Evolutionary conservation across 768 basidiomycete genomes (phyloP).

Genomic region (Pleurotus pulmonarius): DNA sequence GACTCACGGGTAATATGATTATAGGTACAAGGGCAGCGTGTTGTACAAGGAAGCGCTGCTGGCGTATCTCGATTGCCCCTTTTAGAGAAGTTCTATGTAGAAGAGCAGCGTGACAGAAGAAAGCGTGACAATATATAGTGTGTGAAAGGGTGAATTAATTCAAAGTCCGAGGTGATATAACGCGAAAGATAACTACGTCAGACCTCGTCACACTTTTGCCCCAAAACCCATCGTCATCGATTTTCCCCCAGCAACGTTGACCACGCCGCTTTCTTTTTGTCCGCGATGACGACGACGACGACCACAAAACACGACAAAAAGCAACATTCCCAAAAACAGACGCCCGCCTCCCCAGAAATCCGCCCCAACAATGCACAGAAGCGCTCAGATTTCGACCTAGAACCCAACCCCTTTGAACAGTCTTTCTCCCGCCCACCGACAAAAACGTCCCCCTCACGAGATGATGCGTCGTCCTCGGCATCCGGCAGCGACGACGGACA

Average conservation of each 20-base stretch:
- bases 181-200: constrained; percentile 3
- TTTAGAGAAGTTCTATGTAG: not conserved
- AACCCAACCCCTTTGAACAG: constrained; percentile 94
- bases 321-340: not conserved
- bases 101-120: not conserved
- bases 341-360: constrained; percentile 32
- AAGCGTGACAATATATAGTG: not conserved
- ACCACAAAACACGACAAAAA: too few species aligned
- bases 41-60: constrained; percentile 4
- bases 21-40: constrained; percentile 8
- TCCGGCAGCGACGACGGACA: constrained; percentile 24
- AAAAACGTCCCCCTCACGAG: constrained; percentile 41
- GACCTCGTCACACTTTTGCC: constrained; percentile 8
- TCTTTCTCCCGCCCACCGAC: constrained; percentile 66
- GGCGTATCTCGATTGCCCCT: constrained; percentile 2
- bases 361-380: constrained; percentile 12
- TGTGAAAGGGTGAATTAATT: not conserved
- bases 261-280: constrained; percentile 16
- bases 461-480: constrained; percentile 25
- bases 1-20: too few species aligned
- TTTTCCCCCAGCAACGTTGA: constrained; percentile 25
- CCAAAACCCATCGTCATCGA: constrained; percentile 26
- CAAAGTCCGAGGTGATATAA: constrained; percentile 6
- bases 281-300: too few species aligned
- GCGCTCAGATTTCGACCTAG: constrained; percentile 57